Evolutionary conservation across 352 stramenopile genomes (phyloP).

Genomic region (Phytophthora sansomeana): DNA sequence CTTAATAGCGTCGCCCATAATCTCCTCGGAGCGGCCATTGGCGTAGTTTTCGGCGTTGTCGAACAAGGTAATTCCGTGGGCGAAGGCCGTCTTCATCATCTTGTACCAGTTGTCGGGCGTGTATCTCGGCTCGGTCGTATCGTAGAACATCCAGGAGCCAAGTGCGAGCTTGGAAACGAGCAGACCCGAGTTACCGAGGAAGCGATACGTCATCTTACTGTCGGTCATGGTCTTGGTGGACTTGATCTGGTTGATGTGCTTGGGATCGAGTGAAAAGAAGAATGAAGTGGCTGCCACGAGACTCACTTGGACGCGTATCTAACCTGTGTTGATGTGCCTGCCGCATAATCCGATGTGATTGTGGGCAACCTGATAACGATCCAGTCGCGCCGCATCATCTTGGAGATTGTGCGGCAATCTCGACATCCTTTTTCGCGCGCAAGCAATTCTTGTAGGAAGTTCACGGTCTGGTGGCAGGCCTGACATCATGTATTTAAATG

Average conservation of each 20-base stretch:
- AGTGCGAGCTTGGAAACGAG: conserved; percentile 53
- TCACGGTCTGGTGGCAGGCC: no score
- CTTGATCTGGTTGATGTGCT: not conserved
- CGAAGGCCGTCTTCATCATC: conserved; percentile 29
- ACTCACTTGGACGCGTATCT: no score
- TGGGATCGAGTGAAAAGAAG: not conserved
- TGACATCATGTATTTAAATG: no score
- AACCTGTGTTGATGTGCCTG: not conserved
- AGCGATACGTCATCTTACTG: conserved; percentile 52
- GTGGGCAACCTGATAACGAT: not conserved
- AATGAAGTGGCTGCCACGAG: not conserved
- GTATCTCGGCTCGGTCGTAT: conserved; percentile 28
- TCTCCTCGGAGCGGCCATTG: conserved; percentile 37
- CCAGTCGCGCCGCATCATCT: not conserved
- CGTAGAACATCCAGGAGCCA: conserved; percentile 45
- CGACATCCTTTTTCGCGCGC: no score
- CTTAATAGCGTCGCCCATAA: conserved; percentile 57
- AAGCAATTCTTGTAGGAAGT: not conserved
- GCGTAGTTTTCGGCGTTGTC: conserved; percentile 26
- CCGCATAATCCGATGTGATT: not conserved
- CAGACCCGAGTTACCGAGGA: conserved; percentile 51
- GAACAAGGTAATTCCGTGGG: conserved; percentile 25
- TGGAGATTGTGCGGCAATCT: not conserved
- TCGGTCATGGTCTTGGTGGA: not conserved
- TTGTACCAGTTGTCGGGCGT: conserved; percentile 28